phyloP scores from a whole-genome alignment of 2,329 filamentous ascomycete genomes.

The Tolypocladium tundrense region DNA sequence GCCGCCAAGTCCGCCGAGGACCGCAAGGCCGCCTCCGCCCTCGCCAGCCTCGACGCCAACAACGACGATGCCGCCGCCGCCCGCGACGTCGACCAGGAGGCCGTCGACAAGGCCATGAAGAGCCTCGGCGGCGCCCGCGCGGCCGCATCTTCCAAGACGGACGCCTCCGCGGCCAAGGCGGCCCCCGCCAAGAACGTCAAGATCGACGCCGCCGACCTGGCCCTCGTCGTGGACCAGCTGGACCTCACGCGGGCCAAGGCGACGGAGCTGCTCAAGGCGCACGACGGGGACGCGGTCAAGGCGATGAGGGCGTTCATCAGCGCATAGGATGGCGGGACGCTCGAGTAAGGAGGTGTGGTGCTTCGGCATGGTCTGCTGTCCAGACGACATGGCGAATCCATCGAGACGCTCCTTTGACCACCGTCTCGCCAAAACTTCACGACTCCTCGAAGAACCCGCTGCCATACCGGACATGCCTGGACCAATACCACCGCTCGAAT shows the following conservation, averaged over 20 bases:
- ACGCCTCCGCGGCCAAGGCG: slow-evolving; percentile 11
- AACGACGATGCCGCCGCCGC: slow-evolving; percentile 35
- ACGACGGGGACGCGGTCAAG: slow-evolving; percentile 60
- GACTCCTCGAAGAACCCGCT: neutral
- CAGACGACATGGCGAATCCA: neutral
- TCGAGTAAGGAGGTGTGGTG: neutral
- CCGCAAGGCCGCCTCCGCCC: slow-evolving; percentile 64
- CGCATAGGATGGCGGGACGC: slow-evolving; percentile 7
- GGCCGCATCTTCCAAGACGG: slow-evolving; percentile 17
- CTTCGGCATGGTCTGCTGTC: neutral
- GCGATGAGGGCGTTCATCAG: slow-evolving; percentile 51
- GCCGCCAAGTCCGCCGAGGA: slow-evolving; percentile 59
- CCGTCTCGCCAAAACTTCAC: neutral
- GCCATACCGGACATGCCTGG: neutral
- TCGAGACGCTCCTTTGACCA: neutral
- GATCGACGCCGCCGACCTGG: slow-evolving; percentile 62
- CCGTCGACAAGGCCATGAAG: slow-evolving; percentile 63
- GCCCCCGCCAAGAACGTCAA: slow-evolving; percentile 53
- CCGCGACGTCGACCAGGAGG: slow-evolving; percentile 57
- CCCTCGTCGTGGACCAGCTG: slow-evolving; percentile 60
- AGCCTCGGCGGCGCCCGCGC: slow-evolving; percentile 33
- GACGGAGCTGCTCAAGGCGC: slow-evolving; percentile 60
- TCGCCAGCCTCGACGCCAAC: slow-evolving; percentile 56
- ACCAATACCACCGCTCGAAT: neutral
- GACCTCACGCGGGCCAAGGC: slow-evolving; percentile 63